A percentile compares a stretch with the other conserved stretches of the same genome.
Evolutionary conservation across 352 stramenopile species (phyloP).

Genomic region (Globisporangium spiculum): DNA sequence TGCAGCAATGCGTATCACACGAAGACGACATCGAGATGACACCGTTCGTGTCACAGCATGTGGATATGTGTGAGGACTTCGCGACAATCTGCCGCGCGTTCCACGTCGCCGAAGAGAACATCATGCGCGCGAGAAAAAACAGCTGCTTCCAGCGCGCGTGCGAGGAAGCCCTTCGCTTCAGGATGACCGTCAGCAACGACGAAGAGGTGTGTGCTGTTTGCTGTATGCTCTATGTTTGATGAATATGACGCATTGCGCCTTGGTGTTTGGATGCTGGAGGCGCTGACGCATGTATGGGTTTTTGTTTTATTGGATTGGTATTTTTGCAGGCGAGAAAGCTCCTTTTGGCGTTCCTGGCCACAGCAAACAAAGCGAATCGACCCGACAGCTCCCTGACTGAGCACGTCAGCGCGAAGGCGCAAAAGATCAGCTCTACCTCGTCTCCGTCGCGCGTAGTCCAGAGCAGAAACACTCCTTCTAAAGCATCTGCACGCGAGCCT

Average conservation of each 20-base stretch:
- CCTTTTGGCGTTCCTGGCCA: slow-evolving; percentile 23
- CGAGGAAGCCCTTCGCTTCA: slow-evolving; percentile 39
- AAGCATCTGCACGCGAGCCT: slow-evolving; percentile 5
- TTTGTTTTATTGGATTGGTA: not conserved
- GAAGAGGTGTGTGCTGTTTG: slow-evolving; percentile 17
- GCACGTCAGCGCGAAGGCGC: not conserved
- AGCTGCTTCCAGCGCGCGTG: slow-evolving; percentile 49
- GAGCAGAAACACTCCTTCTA: not conserved
- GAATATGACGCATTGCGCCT: not conserved
- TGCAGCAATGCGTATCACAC: slow-evolving; percentile 47
- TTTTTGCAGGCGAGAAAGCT: slow-evolving; percentile 14
- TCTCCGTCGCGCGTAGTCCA: slow-evolving; percentile 7
- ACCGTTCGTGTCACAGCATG: slow-evolving; percentile 8
- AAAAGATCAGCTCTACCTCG: slow-evolving; percentile 15
- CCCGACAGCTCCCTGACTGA: not conserved
- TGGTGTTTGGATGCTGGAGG: not conserved
- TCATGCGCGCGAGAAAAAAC: slow-evolving; percentile 39
- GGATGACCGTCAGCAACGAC: slow-evolving; percentile 24
- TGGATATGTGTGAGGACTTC: slow-evolving; percentile 31
- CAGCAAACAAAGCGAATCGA: slow-evolving; percentile 6
- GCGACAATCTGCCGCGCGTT: slow-evolving; percentile 31
- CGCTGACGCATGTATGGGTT: not conserved
- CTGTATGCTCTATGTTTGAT: not conserved
- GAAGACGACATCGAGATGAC: slow-evolving; percentile 35
- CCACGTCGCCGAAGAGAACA: slow-evolving; percentile 32